Evolutionary conservation across 164 flowering plant species (phyloP).

Genomic region (Cinnamomum chago): DNA sequence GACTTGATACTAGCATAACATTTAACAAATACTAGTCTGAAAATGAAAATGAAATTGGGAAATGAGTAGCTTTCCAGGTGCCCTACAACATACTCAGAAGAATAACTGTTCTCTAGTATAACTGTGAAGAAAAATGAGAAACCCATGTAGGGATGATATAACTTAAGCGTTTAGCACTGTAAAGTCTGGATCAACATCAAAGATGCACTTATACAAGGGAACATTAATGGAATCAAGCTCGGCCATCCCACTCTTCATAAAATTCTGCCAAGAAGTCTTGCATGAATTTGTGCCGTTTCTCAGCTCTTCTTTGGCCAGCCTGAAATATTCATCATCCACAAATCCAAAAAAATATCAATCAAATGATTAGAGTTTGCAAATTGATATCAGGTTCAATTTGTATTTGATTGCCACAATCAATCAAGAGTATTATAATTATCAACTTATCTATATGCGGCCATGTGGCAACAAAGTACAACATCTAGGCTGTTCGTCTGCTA

Average conservation of each 20-base stretch:
- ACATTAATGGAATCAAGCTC: conserved; percentile 36
- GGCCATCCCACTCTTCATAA: conserved; percentile 84
- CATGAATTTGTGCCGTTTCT: conserved; percentile 90
- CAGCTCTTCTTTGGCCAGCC: conserved; percentile 86
- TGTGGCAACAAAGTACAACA: not conserved
- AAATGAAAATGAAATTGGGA: too few species aligned
- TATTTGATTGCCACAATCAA: too few species aligned
- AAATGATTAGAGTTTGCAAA: not conserved
- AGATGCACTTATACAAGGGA: conserved; percentile 1
- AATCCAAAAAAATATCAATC: conserved; percentile 4
- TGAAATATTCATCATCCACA: conserved; percentile 25
- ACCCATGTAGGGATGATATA: not conserved
- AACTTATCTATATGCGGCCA: not conserved
- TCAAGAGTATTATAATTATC: not conserved
- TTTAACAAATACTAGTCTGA: too few species aligned
- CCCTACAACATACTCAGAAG: not conserved
- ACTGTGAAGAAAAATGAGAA: not conserved
- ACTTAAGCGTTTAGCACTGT: not conserved
- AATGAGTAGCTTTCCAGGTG: not conserved
- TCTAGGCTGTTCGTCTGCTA: not conserved
- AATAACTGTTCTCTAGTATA: not conserved
- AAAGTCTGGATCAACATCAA: not conserved
- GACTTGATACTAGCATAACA: too few species aligned
- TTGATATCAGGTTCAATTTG: too few species aligned
- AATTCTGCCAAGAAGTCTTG: conserved; percentile 65